Base-by-base conservation (phyloP, 2,329 filamentous ascomycete genomes). In the Beauveria rudraprayagi region DNA sequence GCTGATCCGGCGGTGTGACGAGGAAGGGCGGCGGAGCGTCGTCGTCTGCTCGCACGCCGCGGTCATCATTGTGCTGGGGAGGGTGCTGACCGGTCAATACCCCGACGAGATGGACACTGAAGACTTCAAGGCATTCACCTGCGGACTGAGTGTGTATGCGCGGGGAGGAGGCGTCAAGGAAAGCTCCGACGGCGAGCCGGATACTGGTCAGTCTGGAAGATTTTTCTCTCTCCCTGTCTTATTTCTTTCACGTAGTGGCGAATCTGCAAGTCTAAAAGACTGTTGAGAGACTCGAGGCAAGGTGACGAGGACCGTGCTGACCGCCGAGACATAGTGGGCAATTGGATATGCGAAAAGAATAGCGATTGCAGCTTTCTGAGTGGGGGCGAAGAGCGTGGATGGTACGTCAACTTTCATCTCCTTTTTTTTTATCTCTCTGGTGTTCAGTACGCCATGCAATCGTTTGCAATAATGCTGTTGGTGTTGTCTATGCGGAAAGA, bases 31-130 rank as follows among this genome's bases (percentile, higher is more conserved):
- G 44, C 85, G 83, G 67, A 82, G 90, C 0, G 80, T 96, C 26
- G 74, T 97, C 46, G 80, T 99, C 44, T 96, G 91, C 75, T 89
- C 90, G 1, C 94, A 99, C 76, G 94, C 94, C 1, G 94, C 94
- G 4, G 85, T 88, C 11, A 83, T 97, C 68, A 97, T 99, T 70
- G 88, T 90, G 9, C 83, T 94, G 66, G 93, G 93, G 1, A 83
- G 94, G 46, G 86, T 85, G 1, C 77, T 99, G 67, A 97, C 92
- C 2, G 92, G 91, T 0, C 68, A 74, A 22, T 86, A 93, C 81
- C 92, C 92, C 0, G 81, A 84, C 1, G 84, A 88, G 70, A 79
- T 85, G 34, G 84, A 83, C 8, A 82, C 83, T 57, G 88, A 94
- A 64, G 92, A 97, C 72, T 97, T 96, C 71, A 79, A 82, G 62